Evolutionary conservation across 352 stramenopile genomes (phyloP), one percentile per base, ranked within the genome.

Genomic region (Albugo candida): DNA sequence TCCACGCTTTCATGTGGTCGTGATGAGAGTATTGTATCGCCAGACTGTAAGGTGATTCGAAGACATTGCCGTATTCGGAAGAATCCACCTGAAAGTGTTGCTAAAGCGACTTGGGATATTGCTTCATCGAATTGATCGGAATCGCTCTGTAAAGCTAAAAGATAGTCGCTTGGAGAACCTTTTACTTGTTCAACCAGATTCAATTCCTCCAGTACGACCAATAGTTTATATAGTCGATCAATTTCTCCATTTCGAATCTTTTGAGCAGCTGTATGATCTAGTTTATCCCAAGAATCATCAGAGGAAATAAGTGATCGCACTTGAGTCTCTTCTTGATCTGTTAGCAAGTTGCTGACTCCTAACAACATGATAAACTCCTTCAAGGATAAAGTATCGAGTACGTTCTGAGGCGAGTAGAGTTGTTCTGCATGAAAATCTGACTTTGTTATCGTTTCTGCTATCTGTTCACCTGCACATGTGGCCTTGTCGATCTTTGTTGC

Each of bases 341-440:
- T 70, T 36, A 91, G 57, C 11, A 82, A 36, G 34, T 85, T 73
- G 10, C 56, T 71, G 13, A 79, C 55, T 10, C 77, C 77, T 18
- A 82, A 67, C 40, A 91, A 53, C 17, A 85, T 70, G 12, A 86
- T 61, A 45, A 81, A 91, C 38, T 85, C 74, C 13, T 67, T 67
- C 18, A 86, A 55, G 14, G 58, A 66, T 36, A 86, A 44, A 20
- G 73, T 44, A 49, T 84, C 64, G 13, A 89, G 49, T 8, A 89
- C 60, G 45, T 85, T 70, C 55, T 84, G 70, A 18, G 86, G 52
- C 14, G 60, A 58, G 51, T 86, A 86, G 8, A 74, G 52, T 6
- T 68, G 37, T 16, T 70, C 52, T 10, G 49, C 52, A 45, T 35
- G 45, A 16, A 13, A 13, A 34, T 41, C 37, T 16, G 47, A 24